Conservation (phyloP, 495 filamentous ascomycete genomes). For the Chlorociboria aeruginascens region DNA sequence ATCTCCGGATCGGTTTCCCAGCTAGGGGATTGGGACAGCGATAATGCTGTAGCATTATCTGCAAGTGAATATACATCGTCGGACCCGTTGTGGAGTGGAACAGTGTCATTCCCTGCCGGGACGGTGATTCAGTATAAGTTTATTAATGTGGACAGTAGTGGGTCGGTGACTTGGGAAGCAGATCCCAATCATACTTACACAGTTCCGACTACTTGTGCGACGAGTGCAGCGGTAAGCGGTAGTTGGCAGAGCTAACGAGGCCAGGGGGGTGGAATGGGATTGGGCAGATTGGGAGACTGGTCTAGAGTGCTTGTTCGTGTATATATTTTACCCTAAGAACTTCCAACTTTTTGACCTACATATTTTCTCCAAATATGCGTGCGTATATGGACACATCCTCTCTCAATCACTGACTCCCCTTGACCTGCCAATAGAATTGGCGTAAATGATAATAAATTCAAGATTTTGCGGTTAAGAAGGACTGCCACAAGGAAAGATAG, state of each 20-base stretch:
- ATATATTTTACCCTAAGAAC: no score
- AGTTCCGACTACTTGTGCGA: conserved; percentile 36
- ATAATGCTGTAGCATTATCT: conserved; percentile 10
- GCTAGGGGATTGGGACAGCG: conserved; percentile 15
- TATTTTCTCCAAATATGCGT: no score
- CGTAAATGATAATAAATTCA: no score
- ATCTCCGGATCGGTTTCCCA: conserved; percentile 22
- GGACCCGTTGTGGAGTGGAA: conserved; percentile 23
- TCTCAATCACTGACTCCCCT: no score
- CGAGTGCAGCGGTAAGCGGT: conserved; percentile 20
- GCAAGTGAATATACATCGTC: conserved; percentile 11
- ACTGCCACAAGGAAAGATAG: no score
- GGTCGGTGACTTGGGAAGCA: conserved; percentile 46
- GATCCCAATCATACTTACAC: conserved; percentile 48
- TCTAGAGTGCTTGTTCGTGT: background rate
- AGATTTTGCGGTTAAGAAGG: no score
- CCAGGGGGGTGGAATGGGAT: background rate
- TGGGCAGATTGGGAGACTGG: conserved; percentile 1
- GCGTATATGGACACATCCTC: no score
- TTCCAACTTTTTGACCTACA: no score
- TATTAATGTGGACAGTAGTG: conserved; percentile 40
- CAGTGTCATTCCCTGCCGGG: conserved; percentile 25
- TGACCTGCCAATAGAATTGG: no score
- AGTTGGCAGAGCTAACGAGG: conserved; percentile 3
- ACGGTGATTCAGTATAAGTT: conserved; percentile 52